These are phyloP conservation scores for Cordia subcordata DNA, from an alignment of 257 asterid species.

Conservation along the genomic window DNA sequence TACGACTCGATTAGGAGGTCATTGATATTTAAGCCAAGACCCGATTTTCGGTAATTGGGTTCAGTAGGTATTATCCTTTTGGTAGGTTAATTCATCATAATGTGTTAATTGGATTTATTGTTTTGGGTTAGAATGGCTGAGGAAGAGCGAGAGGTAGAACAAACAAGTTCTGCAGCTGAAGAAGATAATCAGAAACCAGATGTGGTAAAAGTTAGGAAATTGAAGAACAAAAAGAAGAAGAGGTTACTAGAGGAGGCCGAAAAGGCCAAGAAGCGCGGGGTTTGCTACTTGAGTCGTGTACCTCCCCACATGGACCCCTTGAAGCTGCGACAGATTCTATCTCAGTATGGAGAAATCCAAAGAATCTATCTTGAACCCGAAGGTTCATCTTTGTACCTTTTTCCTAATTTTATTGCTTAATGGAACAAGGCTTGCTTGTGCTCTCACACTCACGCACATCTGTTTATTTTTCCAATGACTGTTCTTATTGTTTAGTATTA, in stretches of 20 bases:
- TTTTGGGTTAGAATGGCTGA: conserved; percentile 33
- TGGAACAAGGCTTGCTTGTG: background rate
- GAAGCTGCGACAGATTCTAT: conserved; percentile 64
- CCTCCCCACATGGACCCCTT: conserved; percentile 88
- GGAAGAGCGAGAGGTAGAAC: conserved; percentile 33
- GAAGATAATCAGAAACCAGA: conserved; percentile 18
- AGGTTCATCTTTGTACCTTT: conserved; percentile 33
- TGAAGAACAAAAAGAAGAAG: conserved; percentile 46
- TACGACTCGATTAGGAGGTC: background rate
- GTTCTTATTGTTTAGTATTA: background rate
- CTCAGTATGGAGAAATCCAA: conserved; percentile 70
- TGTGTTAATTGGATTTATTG: background rate
- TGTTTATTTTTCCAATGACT: background rate
- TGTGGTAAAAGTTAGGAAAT: conserved; percentile 20
- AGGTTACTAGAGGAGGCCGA: conserved; percentile 38
- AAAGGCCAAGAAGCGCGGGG: conserved; percentile 59
- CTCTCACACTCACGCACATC: background rate
- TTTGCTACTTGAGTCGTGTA: conserved; percentile 78
- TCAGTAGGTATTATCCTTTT: background rate
- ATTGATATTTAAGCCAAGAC: background rate
- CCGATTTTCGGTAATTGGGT: background rate
- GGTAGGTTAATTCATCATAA: no score
- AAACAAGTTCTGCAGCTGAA: conserved; percentile 14
- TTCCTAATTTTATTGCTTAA: background rate
- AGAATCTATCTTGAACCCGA: conserved; percentile 80